phyloP scores from a whole-genome alignment of 176 grass and related monocot species.

The Canna indica region DNA sequence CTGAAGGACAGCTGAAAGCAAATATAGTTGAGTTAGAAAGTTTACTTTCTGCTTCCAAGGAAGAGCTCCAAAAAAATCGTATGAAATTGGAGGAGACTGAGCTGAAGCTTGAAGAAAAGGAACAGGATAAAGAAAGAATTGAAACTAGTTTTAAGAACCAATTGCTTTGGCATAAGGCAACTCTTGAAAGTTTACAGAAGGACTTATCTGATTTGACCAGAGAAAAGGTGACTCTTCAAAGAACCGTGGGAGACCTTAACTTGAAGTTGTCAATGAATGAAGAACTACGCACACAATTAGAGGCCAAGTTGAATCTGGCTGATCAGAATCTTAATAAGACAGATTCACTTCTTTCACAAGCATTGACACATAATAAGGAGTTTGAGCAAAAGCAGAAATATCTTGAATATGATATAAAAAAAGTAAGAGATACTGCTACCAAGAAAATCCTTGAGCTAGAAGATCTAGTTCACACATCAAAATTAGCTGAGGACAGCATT shows the following conservation, averaged over 20 bases:
- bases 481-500: constrained; percentile 37
- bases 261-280: constrained; percentile 46
- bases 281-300: constrained; percentile 19
- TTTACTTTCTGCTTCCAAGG: not conserved
- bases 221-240: constrained; percentile 57
- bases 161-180: not conserved
- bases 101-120: constrained; percentile 45
- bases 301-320: constrained; percentile 30
- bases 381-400: constrained; percentile 51
- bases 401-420: constrained; percentile 48
- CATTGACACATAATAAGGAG: constrained; percentile 56
- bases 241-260: constrained; percentile 41
- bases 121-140: constrained; percentile 32
- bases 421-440: constrained; percentile 33
- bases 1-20: constrained; percentile 5
- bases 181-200: not conserved
- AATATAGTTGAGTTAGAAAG: constrained; percentile 8
- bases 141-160: not conserved
- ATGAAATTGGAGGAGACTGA: constrained; percentile 41
- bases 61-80: constrained; percentile 12
- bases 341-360: constrained; percentile 56
- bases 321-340: constrained; percentile 40
- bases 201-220: constrained; percentile 34
- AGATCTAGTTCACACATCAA: constrained; percentile 37
- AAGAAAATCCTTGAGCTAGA: constrained; percentile 56